phyloP scores from a whole-genome alignment of 805 yeast genomes.

The Candida maris region DNA sequence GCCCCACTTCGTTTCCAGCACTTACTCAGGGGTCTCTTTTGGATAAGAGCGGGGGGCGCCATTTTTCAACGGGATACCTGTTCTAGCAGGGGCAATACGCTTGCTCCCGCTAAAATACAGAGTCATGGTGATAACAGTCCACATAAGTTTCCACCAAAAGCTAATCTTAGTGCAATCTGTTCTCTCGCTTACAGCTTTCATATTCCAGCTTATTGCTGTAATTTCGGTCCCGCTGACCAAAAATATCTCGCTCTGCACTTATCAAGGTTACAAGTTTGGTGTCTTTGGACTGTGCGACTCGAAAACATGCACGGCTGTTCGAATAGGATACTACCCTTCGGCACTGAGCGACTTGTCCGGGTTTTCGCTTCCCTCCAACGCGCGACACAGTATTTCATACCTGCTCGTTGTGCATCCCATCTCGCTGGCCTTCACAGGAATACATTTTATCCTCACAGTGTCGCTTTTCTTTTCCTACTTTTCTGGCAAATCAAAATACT shows the following conservation, averaged over 20 bases:
- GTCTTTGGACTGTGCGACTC: conserved; percentile 64
- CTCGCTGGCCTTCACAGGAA: conserved; percentile 50
- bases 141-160: conserved; percentile 15
- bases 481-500: conserved; percentile 35
- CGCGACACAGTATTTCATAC: conserved; percentile 55
- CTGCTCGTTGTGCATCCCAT: conserved; percentile 66
- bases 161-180: conserved; percentile 18
- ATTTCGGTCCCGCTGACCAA: conserved; percentile 58
- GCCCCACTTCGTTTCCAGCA: too few relatives aligned
- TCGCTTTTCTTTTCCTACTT: conserved; percentile 36
- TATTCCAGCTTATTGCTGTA: conserved; percentile 56
- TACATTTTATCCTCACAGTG: conserved; percentile 40
- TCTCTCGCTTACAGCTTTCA: conserved; percentile 46
- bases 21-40: too few relatives aligned
- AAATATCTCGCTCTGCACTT: conserved; percentile 46
- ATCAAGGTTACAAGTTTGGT: conserved; percentile 53
- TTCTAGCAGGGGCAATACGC: too few relatives aligned
- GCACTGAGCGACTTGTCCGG: conserved; percentile 34
- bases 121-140: too few relatives aligned
- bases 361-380: conserved; percentile 54
- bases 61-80: too few relatives aligned
- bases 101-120: too few relatives aligned
- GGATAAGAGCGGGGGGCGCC: too few relatives aligned
- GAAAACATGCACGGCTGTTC: conserved; percentile 36
- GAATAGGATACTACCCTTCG: conserved; percentile 41